Conservation (phyloP, 768 basidiomycete species). For the Suillus tomentosus region DNA sequence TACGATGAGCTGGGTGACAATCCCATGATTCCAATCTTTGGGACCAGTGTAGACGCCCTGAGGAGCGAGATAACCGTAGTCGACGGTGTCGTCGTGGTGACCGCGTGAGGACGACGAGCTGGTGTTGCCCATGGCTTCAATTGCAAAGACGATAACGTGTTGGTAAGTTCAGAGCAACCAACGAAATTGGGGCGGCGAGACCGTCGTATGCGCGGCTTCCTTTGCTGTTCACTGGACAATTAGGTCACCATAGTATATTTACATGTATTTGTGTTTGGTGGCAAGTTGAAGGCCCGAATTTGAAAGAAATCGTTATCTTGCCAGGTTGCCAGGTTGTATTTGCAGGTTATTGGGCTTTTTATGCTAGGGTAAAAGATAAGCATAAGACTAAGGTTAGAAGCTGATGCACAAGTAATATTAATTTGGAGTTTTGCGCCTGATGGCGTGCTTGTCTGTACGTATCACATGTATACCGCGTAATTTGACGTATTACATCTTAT, state of each 20-base stretch:
- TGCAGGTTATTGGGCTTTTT: too few relatives aligned
- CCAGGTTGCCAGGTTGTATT: too few relatives aligned
- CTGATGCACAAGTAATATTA: too few relatives aligned
- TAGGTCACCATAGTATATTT: slow-evolving; percentile 18
- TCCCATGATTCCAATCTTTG: slow-evolving; percentile 86
- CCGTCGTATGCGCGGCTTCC: slow-evolving; percentile 10
- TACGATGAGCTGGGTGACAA: slow-evolving; percentile 86
- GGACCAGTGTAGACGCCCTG: slow-evolving; percentile 85
- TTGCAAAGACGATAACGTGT: slow-evolving; percentile 8
- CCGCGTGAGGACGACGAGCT: slow-evolving; percentile 72
- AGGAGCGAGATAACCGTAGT: slow-evolving; percentile 78
- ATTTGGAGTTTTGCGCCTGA: neutral
- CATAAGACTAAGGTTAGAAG: too few relatives aligned
- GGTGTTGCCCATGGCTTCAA: slow-evolving; percentile 72
- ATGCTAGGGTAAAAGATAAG: too few relatives aligned
- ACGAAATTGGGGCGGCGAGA: slow-evolving; percentile 3
- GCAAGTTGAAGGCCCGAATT: slow-evolving; percentile 2
- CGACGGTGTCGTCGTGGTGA: slow-evolving; percentile 82
- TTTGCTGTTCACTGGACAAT: slow-evolving; percentile 10
- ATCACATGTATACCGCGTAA: neutral
- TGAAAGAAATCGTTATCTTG: neutral
- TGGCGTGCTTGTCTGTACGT: slow-evolving; percentile 5
- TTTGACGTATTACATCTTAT: neutral
- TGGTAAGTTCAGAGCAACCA: slow-evolving; percentile 1
- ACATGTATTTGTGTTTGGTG: slow-evolving; percentile 14